A percentile compares a stretch with the other conserved stretches of the same genome.
These are phyloP conservation scores for Angomonas desouzai DNA, from an alignment of 208 protist genomes.

Conservation along the genomic window DNA sequence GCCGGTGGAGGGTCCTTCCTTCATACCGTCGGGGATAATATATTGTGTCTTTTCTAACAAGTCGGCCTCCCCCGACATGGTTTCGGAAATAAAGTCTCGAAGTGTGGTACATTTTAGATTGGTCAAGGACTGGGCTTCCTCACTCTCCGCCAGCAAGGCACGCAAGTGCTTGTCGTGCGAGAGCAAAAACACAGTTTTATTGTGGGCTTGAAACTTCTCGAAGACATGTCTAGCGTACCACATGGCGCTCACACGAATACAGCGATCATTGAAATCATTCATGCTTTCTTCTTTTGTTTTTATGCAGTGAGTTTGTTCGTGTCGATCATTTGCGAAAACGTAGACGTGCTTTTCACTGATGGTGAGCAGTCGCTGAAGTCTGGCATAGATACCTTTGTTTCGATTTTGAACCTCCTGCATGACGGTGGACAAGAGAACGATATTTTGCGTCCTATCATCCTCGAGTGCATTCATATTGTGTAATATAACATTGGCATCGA, in stretches of 20 bases:
- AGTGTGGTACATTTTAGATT: conserved; percentile 67
- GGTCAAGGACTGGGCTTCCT: conserved; percentile 23
- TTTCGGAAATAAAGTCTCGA: conserved; percentile 48
- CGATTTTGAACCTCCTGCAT: conserved; percentile 87
- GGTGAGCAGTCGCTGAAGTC: conserved; percentile 70
- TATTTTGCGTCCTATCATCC: conserved; percentile 68
- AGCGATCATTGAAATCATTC: conserved; percentile 90
- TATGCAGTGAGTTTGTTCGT: conserved; percentile 85
- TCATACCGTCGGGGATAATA: conserved; percentile 65
- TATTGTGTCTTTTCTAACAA: conserved; percentile 82
- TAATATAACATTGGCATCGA: conserved; percentile 90
- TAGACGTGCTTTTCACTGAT: conserved; percentile 74
- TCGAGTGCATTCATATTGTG: conserved; percentile 92
- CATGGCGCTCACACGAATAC: conserved; percentile 70
- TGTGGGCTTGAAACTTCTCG: conserved; percentile 24
- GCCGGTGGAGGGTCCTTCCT: conserved; percentile 39
- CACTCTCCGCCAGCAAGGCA: conserved; percentile 14
- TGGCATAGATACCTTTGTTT: conserved; percentile 86
- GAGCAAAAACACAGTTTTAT: conserved; percentile 42
- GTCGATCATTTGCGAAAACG: conserved; percentile 91
- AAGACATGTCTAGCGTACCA: conserved; percentile 85
- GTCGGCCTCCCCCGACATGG: conserved; percentile 49
- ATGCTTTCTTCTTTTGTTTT: conserved; percentile 57
- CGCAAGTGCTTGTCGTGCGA: conserved; percentile 72
- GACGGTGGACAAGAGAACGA: conserved; percentile 87